Base-by-base conservation (phyloP, 768 basidiomycete species). In the Hypsizygus marmoreus region DNA sequence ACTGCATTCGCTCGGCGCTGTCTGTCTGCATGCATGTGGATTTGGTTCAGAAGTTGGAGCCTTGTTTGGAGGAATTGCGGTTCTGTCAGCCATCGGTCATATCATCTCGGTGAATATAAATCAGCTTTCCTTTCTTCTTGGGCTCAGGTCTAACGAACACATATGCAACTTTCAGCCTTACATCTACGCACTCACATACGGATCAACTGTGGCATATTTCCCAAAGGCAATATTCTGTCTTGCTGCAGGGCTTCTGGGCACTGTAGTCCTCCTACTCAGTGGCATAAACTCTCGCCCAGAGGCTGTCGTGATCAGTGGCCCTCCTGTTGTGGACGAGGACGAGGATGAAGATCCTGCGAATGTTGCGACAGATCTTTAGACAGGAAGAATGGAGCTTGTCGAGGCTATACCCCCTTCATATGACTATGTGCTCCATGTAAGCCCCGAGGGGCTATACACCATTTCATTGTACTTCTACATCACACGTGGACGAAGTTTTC, bases 51-150 rank as follows among this genome's bases (percentile, higher is more conserved):
- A 78, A 49, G 71, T 73, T 5, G 88, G 88, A 0, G 73, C 79
- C 16, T 58, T 91, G 28, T 88, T 91, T 43, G 87, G 87, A 11
- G 86, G 86, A 1, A 68, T 90, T 45, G 82, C 85, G 2, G 77
- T 87, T 12, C 59, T 90, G 32, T 78, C 81, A 42, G 84, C 88
- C 0, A 62, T 82, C 7, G 81, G 81, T 0, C 82, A 84, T 60
- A 81, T 79, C 45, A 79, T 89, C 31, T 74, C 74, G 30, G 77
- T 77, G 43, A 55, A n/a, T n/a, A n/a, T 75, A 62, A 12, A 29
- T 9, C 20, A 13, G n/a, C n/a, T n/a, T 40, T 33, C 14, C 17
- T 33, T 10, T 35, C 19, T 11, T 42, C 9, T 14, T 16, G n/a
- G 22, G 40, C 13, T 51, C 34, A 6, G 32, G 33, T 32, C 35